These are phyloP conservation scores for Rhizophora apiculata DNA, from an alignment of 345 rosid species.

Conservation along the genomic window DNA sequence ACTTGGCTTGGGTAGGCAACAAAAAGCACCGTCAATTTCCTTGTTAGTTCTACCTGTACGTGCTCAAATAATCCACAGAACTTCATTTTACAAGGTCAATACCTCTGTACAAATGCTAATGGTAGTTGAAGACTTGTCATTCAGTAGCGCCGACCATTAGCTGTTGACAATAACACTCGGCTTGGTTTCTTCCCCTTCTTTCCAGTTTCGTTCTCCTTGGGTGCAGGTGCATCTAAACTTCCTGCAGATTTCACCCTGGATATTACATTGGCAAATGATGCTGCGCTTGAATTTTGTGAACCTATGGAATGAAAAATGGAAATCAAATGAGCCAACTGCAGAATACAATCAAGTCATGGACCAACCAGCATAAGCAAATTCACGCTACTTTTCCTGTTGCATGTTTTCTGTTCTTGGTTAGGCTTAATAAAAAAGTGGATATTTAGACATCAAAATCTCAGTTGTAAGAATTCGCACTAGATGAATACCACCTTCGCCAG, in stretches of 20 bases:
- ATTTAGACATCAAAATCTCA: neutral
- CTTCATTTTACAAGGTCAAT: neutral
- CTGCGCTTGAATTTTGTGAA: constrained; percentile 43
- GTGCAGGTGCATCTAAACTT: constrained; percentile 29
- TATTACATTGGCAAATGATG: constrained; percentile 77
- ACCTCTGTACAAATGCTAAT: neutral
- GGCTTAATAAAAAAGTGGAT: neutral
- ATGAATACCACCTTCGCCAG: constrained; percentile 37
- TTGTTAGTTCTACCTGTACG: too few species aligned
- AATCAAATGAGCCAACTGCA: neutral
- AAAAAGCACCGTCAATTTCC: too few species aligned
- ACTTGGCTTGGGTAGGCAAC: too few species aligned
- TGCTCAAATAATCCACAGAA: too few species aligned
- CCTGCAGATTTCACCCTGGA: constrained; percentile 48
- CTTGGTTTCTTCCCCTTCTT: constrained; percentile 75
- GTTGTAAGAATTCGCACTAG: constrained; percentile 3
- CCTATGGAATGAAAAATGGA: constrained; percentile 32
- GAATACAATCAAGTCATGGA: neutral
- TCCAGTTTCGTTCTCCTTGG: constrained; percentile 48
- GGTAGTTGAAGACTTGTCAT: neutral
- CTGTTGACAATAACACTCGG: constrained; percentile 78
- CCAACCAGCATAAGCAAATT: neutral
- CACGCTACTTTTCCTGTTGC: neutral
- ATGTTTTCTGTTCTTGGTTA: neutral
- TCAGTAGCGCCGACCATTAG: constrained; percentile 78